Evolutionary conservation across 139 green algal species (phyloP).

Genomic region (Micractinium sp.): DNA sequence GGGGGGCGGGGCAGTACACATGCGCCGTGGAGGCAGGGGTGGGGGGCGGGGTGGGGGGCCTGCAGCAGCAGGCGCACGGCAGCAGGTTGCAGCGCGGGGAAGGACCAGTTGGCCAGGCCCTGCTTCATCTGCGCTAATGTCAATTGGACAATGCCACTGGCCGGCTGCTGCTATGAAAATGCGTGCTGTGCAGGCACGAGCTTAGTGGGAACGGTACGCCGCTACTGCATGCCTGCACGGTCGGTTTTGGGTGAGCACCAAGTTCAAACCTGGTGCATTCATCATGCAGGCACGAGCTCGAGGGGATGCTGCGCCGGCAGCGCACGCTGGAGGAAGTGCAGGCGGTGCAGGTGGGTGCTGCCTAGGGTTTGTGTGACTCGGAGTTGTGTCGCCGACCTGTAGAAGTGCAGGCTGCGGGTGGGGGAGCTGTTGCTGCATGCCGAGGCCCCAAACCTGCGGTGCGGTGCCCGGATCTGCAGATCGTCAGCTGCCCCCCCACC

Average conservation of each 20-base stretch:
- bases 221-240: too few species aligned
- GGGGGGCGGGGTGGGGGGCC: too few species aligned
- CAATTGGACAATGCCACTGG: too few species aligned
- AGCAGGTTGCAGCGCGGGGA: too few species aligned
- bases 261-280: too few species aligned
- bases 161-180: too few species aligned
- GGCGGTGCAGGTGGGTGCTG: neutral
- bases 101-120: neutral
- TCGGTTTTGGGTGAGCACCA: too few species aligned
- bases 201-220: too few species aligned
- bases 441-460: too few species aligned
- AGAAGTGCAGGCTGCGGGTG: neutral
- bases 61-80: too few species aligned
- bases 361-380: neutral
- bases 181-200: too few species aligned
- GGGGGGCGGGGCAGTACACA: neutral
- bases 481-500: neutral
- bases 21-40: neutral
- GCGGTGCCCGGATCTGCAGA: neutral
- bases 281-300: constrained; percentile 16
- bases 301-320: constrained; percentile 22
- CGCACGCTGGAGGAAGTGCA: neutral
- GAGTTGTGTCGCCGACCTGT: neutral
- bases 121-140: neutral
- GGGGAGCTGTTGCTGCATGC: neutral